Evolutionary conservation across 768 basidiomycete species (phyloP), one percentile per base, ranked within the genome.

Genomic region (Leccinum imitatum): DNA sequence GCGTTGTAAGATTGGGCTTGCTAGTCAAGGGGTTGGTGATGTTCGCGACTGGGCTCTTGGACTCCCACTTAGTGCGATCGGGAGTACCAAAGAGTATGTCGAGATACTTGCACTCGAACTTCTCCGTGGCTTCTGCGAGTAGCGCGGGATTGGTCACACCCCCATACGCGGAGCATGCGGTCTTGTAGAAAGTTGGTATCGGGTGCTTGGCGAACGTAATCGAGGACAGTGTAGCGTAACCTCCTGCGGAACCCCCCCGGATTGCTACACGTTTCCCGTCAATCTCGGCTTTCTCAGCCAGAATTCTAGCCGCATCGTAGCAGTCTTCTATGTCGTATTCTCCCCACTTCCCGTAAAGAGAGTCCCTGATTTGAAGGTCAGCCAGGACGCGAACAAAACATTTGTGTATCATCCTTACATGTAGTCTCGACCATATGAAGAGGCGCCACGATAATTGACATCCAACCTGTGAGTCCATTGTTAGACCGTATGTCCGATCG

Each of bases 391-490:
- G 15, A 25, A 23, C 7, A 19, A 0, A 25, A 17, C 0, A n/a
- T 6, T 6, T 27, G 11, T 6, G n/a, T 37, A 14, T 2, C 1
- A 30, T 44, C 13, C 76, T 48, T 61, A 79, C 78, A 80, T 82
- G 64, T 90, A 93, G 19, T 73, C 73, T 6, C 87, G 80, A 0
- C 91, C 91, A 63, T 86, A 91, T 0, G 87, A 86, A 13, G 84
- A 84, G 0, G 87, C 88, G 3, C 90, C 90, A 14, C 88, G 80
- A 63, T 90, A 88, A 67, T 92, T 87, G 37, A 92, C 88, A 54
- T 88, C 87, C 30, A 89, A 66, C 83, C 87, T 85, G 59, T 53
- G 3, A 4, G 37, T 57, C 57, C 0, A 63, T 67, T 25, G 58
- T 70, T 27, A 39, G 37, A 41, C 37, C 6, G 19, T 3, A 17